A percentile compares a stretch with the other conserved stretches of the same genome.
phyloP scores from a whole-genome alignment of 345 rosid genomes.

The Erodium maritimum region DNA sequence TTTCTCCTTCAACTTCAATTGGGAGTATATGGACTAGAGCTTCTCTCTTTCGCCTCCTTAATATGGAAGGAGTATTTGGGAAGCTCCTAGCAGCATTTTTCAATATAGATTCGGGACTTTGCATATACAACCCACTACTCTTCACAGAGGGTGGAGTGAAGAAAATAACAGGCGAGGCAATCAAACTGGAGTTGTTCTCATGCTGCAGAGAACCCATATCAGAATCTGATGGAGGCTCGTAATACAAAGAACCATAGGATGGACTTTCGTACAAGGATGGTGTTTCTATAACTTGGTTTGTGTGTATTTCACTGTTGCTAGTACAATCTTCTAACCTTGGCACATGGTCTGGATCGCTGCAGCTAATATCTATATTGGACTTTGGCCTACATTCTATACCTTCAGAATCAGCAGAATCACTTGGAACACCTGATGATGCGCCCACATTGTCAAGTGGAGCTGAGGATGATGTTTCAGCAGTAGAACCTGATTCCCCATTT shows the following conservation, averaged over 20 bases:
- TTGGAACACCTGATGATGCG: conserved; percentile 28
- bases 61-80: conserved; percentile 39
- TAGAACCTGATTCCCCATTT: conserved; percentile 37
- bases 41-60: conserved; percentile 25
- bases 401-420: conserved; percentile 41
- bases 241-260: conserved; percentile 37
- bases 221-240: conserved; percentile 37
- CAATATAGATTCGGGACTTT: conserved; percentile 22
- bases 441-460: conserved; percentile 28
- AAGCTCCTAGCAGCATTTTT: conserved; percentile 34
- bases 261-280: conserved; percentile 25
- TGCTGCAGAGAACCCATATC: conserved; percentile 13
- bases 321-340: conserved; percentile 21
- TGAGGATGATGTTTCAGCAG: conserved; percentile 34
- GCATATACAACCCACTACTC: neutral
- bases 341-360: conserved; percentile 24
- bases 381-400: conserved; percentile 31
- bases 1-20: conserved; percentile 18
- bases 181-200: neutral
- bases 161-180: neutral
- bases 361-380: conserved; percentile 18
- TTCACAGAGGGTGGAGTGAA: conserved; percentile 1
- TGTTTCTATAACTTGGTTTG: conserved; percentile 20
- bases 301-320: conserved; percentile 16
- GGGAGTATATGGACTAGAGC: conserved; percentile 19